Base-by-base conservation (phyloP, 169 alveolate genomes). In the Theileria orientalis region DNA sequence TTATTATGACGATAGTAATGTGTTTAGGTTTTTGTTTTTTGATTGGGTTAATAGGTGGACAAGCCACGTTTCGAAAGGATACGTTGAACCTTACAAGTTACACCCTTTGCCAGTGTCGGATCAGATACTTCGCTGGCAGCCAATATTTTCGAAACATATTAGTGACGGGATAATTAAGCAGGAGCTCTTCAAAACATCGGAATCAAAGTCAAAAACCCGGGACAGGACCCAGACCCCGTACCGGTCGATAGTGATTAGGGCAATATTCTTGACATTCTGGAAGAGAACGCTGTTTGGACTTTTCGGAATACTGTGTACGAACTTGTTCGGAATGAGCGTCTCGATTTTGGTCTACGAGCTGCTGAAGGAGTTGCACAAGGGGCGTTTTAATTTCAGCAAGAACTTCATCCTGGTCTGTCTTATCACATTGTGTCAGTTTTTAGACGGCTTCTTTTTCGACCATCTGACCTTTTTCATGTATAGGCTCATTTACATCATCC, bases 31-130 rank as follows among this genome's bases (percentile, higher is more conserved):
- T 57, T 29, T 76, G 32, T 69, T 76, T 14, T 25, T 76, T 35
- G 32, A 62, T 3, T 76, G 86, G 86, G 79, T 49, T 9, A 23
- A 41, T 9, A 51, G 19, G n/a, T 76, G 86, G 86, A 42, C 54
- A 32, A 59, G 63, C 30, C 21, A 68, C 29, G 33, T 69, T 14
- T 57, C 73, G 30, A 30, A 51, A 35, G 41, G 47, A 19, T 44
- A 37, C 33, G 30, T 76, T 1, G 27, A 40, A 33, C 85, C 79
- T 21, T 60, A 49, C 13, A 35, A 25, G 37, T 14, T 76, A 29
- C 79, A 52, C 64, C 78, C 74, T 3, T 60, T 76, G 51, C 85
- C 85, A 9, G 42, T 64, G 2, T 66, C 69, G 2, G 85, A 76
- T 25, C 67, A 68, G 35, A 76, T 76, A 41, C 42, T 37, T 5